A percentile compares a stretch with the other conserved stretches of the same genome.
phyloP scores from a whole-genome alignment of 352 stramenopile species.

The Phytophthora melonis region DNA sequence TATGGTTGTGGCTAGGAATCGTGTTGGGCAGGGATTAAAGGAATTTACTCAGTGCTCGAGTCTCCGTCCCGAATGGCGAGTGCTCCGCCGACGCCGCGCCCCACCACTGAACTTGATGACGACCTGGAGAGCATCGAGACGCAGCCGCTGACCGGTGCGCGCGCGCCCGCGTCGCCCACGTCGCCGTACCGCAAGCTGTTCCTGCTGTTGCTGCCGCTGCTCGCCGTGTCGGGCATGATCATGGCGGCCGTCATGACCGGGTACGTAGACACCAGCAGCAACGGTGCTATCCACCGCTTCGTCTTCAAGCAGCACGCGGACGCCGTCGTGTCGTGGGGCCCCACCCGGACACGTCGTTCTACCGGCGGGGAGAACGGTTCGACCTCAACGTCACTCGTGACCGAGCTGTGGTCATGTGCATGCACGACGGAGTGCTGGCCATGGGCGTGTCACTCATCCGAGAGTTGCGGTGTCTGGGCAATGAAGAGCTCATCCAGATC shows the following conservation, averaged over 20 bases:
- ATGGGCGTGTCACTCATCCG: conserved; percentile 65
- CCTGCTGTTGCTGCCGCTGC: conserved; percentile 14
- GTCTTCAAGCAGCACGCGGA: conserved; percentile 19
- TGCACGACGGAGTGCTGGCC: conserved; percentile 51
- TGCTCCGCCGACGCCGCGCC: conserved; percentile 14
- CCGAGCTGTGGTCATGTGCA: conserved; percentile 42
- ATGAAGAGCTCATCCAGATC: conserved; percentile 40
- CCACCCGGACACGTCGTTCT: conserved; percentile 21
- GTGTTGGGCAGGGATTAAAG: neutral
- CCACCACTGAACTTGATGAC: conserved; percentile 20
- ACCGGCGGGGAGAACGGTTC: conserved; percentile 31
- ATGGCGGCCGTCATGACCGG: conserved; percentile 22
- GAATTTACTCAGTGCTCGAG: neutral
- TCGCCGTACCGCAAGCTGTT: conserved; percentile 20
- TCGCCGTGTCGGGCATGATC: conserved; percentile 22
- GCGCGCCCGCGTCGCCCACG: conserved; percentile 1
- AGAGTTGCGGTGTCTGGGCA: conserved; percentile 49
- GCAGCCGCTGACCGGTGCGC: conserved; percentile 15
- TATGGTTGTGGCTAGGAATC: conserved; percentile 22
- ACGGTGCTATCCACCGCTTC: conserved; percentile 11
- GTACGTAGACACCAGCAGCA: conserved; percentile 29
- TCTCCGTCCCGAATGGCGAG: conserved; percentile 11
- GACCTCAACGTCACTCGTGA: conserved; percentile 29
- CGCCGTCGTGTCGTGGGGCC: conserved; percentile 2
- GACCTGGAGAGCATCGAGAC: conserved; percentile 23